phyloP scores from a whole-genome alignment of 257 asterid genomes.

The Cruciata laevipes region DNA sequence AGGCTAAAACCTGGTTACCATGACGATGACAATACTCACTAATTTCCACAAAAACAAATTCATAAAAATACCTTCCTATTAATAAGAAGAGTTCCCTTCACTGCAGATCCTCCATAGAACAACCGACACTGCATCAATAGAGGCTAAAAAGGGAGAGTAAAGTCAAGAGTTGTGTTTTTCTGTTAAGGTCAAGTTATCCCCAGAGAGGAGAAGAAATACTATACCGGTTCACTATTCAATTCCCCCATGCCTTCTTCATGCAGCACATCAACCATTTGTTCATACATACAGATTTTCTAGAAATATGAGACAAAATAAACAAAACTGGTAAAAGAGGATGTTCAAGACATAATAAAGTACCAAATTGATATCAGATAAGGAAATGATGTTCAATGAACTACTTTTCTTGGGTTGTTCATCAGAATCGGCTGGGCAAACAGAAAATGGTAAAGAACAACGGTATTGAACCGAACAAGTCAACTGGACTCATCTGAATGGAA shows the following conservation, averaged over 20 bases:
- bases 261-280: conserved; percentile 19
- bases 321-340: background rate
- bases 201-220: background rate
- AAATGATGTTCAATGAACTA: no score
- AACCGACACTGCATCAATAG: conserved; percentile 79
- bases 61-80: conserved; percentile 47
- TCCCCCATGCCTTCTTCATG: conserved; percentile 23
- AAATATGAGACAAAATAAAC: background rate
- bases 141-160: conserved; percentile 45
- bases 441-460: no score
- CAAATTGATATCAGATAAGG: no score
- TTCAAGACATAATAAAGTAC: background rate
- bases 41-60: no score
- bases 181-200: background rate
- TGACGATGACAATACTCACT: no score
- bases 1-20: no score
- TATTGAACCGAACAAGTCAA: no score
- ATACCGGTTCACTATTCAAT: conserved; percentile 45
- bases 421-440: no score
- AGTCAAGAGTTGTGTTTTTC: background rate
- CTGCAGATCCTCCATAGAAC: conserved; percentile 62
- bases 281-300: conserved; percentile 12
- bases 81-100: conserved; percentile 79
- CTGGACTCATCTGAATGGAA: background rate
- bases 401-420: no score